phyloP scores from a whole-genome alignment of 306 rosid genomes.

The Abrus precatorius region DNA sequence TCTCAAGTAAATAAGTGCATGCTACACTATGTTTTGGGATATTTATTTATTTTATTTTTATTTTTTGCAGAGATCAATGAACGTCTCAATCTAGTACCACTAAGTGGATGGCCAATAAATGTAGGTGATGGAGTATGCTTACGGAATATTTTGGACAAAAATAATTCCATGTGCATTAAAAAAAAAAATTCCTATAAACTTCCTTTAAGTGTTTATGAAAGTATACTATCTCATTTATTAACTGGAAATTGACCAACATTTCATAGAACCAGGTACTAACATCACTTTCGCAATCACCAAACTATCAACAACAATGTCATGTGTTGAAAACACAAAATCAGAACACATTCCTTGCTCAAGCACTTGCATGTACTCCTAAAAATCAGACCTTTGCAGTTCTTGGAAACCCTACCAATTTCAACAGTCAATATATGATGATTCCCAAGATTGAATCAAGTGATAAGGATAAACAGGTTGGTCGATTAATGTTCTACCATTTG shows the following conservation, averaged over 20 bases:
- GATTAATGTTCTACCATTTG: slow-evolving; percentile 21
- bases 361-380: slow-evolving; percentile 29
- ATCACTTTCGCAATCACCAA: slow-evolving; percentile 54
- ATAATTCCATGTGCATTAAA: neutral
- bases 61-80: slow-evolving; percentile 53
- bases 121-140: slow-evolving; percentile 51
- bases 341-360: slow-evolving; percentile 48
- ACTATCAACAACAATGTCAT: slow-evolving; percentile 43
- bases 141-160: slow-evolving; percentile 36
- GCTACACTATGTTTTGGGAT: slow-evolving; percentile 20
- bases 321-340: slow-evolving; percentile 45
- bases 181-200: neutral
- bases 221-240: slow-evolving; percentile 34
- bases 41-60: slow-evolving; percentile 29
- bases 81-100: slow-evolving; percentile 41
- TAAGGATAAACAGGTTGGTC: slow-evolving; percentile 53
- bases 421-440: slow-evolving; percentile 40
- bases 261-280: slow-evolving; percentile 36
- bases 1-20: slow-evolving; percentile 4
- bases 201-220: slow-evolving; percentile 21
- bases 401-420: slow-evolving; percentile 37
- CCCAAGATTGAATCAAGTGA: slow-evolving; percentile 40
- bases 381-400: slow-evolving; percentile 38
- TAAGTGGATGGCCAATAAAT: slow-evolving; percentile 51
- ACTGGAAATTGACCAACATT: slow-evolving; percentile 26